phyloP scores from a whole-genome alignment of 2,329 filamentous ascomycete genomes.

The Aureobasidium sp. region DNA sequence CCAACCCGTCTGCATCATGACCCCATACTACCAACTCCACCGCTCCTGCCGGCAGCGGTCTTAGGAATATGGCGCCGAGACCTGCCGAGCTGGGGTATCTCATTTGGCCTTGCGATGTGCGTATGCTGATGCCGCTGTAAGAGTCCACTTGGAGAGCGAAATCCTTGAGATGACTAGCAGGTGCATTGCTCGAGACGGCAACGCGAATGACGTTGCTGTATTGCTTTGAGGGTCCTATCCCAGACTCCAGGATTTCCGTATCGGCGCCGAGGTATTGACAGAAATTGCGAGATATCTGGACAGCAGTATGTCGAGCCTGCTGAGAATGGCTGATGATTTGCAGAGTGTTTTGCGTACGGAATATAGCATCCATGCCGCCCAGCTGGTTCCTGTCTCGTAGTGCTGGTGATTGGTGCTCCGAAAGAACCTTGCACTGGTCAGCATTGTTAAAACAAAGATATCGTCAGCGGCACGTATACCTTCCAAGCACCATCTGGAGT shows the following conservation, averaged over 20 bases:
- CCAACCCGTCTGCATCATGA: slow-evolving; percentile 36
- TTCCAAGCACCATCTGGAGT: neutral
- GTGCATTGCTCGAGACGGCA: slow-evolving; percentile 23
- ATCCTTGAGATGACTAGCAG: slow-evolving; percentile 16
- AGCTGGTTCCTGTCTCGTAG: slow-evolving; percentile 39
- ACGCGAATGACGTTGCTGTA: slow-evolving; percentile 40
- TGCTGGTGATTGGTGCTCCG: neutral
- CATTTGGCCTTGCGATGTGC: neutral
- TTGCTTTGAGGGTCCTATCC: slow-evolving; percentile 15
- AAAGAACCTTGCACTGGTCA: slow-evolving; percentile 3
- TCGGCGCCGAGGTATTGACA: slow-evolving; percentile 51
- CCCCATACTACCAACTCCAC: slow-evolving; percentile 52
- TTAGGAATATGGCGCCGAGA: slow-evolving; percentile 44
- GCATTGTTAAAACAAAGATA: neutral
- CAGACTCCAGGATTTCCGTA: slow-evolving; percentile 30
- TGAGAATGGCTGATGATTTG: slow-evolving; percentile 30
- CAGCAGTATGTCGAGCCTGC: slow-evolving; percentile 31
- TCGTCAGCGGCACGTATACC: neutral
- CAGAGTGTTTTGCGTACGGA: slow-evolving; percentile 40
- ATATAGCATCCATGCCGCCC: slow-evolving; percentile 45
- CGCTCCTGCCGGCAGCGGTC: slow-evolving; percentile 38
- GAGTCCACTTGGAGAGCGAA: slow-evolving; percentile 26
- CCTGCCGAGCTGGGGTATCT: slow-evolving; percentile 17
- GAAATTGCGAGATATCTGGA: slow-evolving; percentile 49
- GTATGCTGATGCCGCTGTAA: neutral